Evolutionary conservation across 169 alveolate species (phyloP), one percentile per base, ranked within the genome.

Genomic region (Sarcocystis neurona): DNA sequence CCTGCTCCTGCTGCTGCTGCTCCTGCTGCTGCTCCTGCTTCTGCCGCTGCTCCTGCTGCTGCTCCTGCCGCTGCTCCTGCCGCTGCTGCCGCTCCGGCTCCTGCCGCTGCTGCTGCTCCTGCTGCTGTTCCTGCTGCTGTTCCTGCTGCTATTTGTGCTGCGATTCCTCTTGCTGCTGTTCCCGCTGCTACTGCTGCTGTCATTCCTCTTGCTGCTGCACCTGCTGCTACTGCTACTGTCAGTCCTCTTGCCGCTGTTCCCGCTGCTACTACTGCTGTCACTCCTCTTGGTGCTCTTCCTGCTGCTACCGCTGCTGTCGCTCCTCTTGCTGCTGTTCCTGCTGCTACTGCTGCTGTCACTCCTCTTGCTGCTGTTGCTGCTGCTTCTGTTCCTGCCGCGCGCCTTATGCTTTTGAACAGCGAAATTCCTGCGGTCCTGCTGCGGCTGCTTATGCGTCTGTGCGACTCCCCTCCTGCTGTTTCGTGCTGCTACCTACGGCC

Each of bases 171-270:
- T n/a, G n/a, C n/a, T n/a, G n/a, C n/a, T n/a, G n/a, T n/a, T n/a
- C n/a, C n/a, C n/a, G n/a, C n/a, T n/a, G n/a, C n/a, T n/a, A n/a
- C n/a, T n/a, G n/a, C n/a, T n/a, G n/a, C n/a, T n/a, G n/a, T n/a
- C 63, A 53, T 12, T 12, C 10, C 63, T 12, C 30, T 53, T 10
- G 30, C 30, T 53, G 63, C n/a, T 5, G 70, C 18, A 8, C 27
- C 30, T 79, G 53, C 70, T 79, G 87, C 50, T 37, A 56, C 87
- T 79, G 87, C 87, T 53, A 75, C 77, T 75, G 70, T 27, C 87
- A 48, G 53, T 39, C 41, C 53, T 37, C 75, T 2, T 53, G 72
- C 18, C 87, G 87, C 20, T 44, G 87, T n/a, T 15, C 77, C 53
- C 10, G 53, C 56, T 3, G 87, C 48, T 48, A 27, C 75, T 34